phyloP scores from a whole-genome alignment of 345 rosid species.

The Capsella bursapastoris region DNA sequence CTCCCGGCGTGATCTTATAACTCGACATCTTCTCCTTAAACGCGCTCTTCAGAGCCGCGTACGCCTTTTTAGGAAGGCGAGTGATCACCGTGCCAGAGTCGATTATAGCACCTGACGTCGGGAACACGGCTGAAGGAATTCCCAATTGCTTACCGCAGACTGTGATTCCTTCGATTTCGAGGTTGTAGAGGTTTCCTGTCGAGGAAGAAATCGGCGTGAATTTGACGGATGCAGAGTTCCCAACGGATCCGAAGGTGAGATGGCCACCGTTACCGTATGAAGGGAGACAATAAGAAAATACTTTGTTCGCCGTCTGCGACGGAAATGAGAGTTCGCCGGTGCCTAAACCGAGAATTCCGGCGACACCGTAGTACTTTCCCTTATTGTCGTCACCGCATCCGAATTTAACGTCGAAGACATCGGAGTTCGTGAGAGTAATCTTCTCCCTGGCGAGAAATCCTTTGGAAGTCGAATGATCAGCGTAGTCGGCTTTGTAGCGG shows the following conservation, averaged over 20 bases:
- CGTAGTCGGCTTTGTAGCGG: slow-evolving; percentile 63
- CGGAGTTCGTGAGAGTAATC: slow-evolving; percentile 54
- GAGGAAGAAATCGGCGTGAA: slow-evolving; percentile 57
- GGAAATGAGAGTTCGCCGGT: slow-evolving; percentile 59
- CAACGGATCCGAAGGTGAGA: slow-evolving; percentile 59
- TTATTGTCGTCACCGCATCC: slow-evolving; percentile 76
- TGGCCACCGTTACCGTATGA: slow-evolving; percentile 60
- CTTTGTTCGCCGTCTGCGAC: slow-evolving; percentile 57
- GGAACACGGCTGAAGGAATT: slow-evolving; percentile 50
- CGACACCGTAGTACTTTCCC: slow-evolving; percentile 56
- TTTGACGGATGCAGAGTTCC: slow-evolving; percentile 44
- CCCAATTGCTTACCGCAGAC: slow-evolving; percentile 53
- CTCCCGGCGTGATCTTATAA: slow-evolving; percentile 52
- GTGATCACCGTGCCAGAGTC: slow-evolving; percentile 86
- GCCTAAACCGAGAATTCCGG: slow-evolving; percentile 74
- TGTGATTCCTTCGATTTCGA: slow-evolving; percentile 54
- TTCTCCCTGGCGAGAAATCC: slow-evolving; percentile 63
- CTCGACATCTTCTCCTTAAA: slow-evolving; percentile 53
- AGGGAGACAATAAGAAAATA: slow-evolving; percentile 79
- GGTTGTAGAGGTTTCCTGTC: slow-evolving; percentile 52
- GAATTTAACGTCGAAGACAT: slow-evolving; percentile 49
- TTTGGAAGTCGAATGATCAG: slow-evolving; percentile 59
- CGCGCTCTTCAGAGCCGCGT: slow-evolving; percentile 49
- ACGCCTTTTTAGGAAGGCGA: slow-evolving; percentile 61
- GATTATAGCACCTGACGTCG: slow-evolving; percentile 53